Evolutionary conservation across 2,329 filamentous ascomycete genomes (phyloP), one percentile per base, ranked within the genome.

Genomic region (Paraphaeosphaeria minitans): DNA sequence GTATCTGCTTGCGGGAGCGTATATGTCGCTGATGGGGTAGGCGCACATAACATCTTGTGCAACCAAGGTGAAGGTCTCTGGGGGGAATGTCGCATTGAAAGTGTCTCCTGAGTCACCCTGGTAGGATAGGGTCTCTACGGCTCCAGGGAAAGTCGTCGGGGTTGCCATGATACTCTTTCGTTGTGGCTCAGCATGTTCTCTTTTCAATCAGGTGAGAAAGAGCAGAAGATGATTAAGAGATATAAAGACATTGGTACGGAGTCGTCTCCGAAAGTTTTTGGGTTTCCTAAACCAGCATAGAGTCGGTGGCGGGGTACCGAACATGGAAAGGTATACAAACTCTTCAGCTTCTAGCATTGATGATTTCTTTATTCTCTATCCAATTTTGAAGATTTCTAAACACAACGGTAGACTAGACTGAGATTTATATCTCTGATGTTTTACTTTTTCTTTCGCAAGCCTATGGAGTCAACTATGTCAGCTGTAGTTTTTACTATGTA

Each of bases 1-100:
- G 29, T 41, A 56, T 29, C 54, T 24, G 5, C 56, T 54, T n/a
- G 56, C 48, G 16, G 58, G 56, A 7, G 58, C 56, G 24, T 61
- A 61, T 16, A 61, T 55, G 24, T 63, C 58, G 48, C 56, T 59
- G 29, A 57, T 59, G 21, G 56, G 53, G 27, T 61, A 59, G 6
- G 55, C 58, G 24, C 58, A 59, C 56, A 60, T 63, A 3, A 51
- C 35, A 19, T 51, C 50, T 24, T 59, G 52, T 8, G 60, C 54
- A 21, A 58, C 27, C 5, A 58, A 10, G 1, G 53, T 57, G 27
- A 56, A 59, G 46, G 39, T 33, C 35, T 51, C 47, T 22, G 14
- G 24, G 33, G 10, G 3, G 7, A 37, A n/a, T 2, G 47, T 37
- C 14, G 37, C 27, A 13, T 50, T 50, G 33, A 37, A 50, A 7